Base-by-base conservation (phyloP, 164 flowering plant genomes). In the Litsea cubeba region DNA sequence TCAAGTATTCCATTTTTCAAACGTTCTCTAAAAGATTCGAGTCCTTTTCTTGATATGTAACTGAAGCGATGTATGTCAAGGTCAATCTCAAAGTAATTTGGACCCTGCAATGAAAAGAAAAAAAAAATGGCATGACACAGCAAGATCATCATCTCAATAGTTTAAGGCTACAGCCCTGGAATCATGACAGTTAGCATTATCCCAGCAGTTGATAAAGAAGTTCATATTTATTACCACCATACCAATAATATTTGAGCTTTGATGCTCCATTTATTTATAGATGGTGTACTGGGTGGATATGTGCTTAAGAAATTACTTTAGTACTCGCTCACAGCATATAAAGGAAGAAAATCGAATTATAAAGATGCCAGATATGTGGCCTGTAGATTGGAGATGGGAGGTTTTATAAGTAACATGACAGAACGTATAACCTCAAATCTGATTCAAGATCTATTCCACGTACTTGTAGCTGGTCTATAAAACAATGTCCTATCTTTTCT, bases 21-120 rank as follows among this genome's bases (percentile, higher is more conserved):
- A 50, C 97, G 93, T 1, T 94, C 99, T 50, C 94, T 82, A 30
- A 94, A 91, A 40, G 99, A 79, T 30, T 94, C 98, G 12, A 96
- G 89, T 35, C 99, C 99, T 75, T 92, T 96, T 77, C 99, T 89
- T 62, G 98, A 87, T 77, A 96, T 90, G 85, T 84, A 96, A 87
- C 98, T 88, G 84, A 94, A 96, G 18, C 97, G 88, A 74, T 96
- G 99, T 80, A 96, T 87, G 79, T 96, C 99, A 67, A 96, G 83
- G 78, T 96, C 98, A 46, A 96, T 91, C 88, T 96, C 99, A 68
- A 96, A 89, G 89, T 96, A 96, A 75, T 88, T 94, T 2, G 88
- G 40, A 11, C 97, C 99, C 98, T 95, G 87, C 82, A 80, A 50
- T 70, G 20, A 63, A 64, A 30, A 12, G 17, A 65, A 26, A 28